Base-by-base conservation (phyloP, 225 moss, liverwort and hornwort genomes). In the Anthoceros angustus region DNA sequence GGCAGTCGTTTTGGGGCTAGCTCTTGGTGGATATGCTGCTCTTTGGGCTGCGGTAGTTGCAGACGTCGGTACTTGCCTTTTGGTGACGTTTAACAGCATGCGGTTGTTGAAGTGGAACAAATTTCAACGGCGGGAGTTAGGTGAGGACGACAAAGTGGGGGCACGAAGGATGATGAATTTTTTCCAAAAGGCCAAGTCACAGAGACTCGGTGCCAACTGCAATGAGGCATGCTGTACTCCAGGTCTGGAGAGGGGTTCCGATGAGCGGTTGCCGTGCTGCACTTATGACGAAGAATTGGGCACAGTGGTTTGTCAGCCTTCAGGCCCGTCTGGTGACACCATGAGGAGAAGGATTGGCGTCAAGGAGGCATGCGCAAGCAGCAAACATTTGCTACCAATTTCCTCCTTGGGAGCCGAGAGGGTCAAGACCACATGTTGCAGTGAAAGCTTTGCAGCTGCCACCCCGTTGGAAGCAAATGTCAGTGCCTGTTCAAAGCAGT, bases 41-140 rank as follows among this genome's bases (percentile, higher is more conserved):
- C 76, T 95, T 62, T 95, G 91, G 95, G 95, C 85, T 39, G 91
- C 91, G 68, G 88, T 95, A 21, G 39, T 87, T 38, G 86, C 95
- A 61, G 91, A 95, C 63, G 95, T 91, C 66, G 95, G 95, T 64
- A 87, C 91, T 25, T 95, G 85, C 75, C 74, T 95, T 66, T 72
- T 68, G 25, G 91, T 95, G 12, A 79, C 85, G 26, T 87, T 86
- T 79, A 95, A 95, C 78, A 88, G 84, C 75, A 88, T 91, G 88
- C 81, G 88, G 43, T 65, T 95, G 68, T 77, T 95, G 66, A 85
- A 86, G 74, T 48, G 70, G 74, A 84, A 81, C 69, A 83, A 76
- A 62, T 40, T 32, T 24, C 20, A 63, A 25, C 8, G 25, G 49
- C 5, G 8, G 5, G 10, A 20, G 49, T 5, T 14, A 14, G 10